Conservation (phyloP, 345 rosid species). For the Toxicodendron radicans region DNA sequence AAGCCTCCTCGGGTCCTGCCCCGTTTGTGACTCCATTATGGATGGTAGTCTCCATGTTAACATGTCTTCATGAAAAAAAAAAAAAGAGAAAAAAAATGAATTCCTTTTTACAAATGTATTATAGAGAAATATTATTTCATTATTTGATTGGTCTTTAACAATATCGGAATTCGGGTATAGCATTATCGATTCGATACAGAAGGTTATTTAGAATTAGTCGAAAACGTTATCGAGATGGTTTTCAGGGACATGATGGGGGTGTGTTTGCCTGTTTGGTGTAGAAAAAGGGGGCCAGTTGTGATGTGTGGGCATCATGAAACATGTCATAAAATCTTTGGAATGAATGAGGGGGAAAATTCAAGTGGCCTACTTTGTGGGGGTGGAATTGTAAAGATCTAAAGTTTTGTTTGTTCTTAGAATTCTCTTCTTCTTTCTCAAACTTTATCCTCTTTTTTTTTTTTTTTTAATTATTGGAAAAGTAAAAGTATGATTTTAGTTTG, state of each 20-base stretch:
- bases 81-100: neutral
- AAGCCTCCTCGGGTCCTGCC: conserved; percentile 43
- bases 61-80: conserved; percentile 37
- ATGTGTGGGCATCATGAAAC: neutral
- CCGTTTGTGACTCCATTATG: conserved; percentile 49
- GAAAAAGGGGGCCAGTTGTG: neutral
- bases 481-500: neutral
- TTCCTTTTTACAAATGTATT: conserved; percentile 6
- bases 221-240: too few species aligned
- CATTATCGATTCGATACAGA: too few species aligned
- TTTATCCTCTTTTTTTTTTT: neutral
- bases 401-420: neutral
- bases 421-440: neutral
- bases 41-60: conserved; percentile 67
- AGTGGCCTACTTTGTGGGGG: conserved; percentile 6
- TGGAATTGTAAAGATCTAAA: neutral
- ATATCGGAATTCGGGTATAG: too few species aligned
- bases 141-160: neutral
- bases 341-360: neutral
- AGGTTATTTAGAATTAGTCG: too few species aligned
- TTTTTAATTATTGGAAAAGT: neutral
- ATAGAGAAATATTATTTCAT: conserved; percentile 15
- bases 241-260: too few species aligned
- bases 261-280: too few species aligned
- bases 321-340: neutral